Base-by-base conservation (phyloP, 768 basidiomycete species). In the Galerina marginata region DNA sequence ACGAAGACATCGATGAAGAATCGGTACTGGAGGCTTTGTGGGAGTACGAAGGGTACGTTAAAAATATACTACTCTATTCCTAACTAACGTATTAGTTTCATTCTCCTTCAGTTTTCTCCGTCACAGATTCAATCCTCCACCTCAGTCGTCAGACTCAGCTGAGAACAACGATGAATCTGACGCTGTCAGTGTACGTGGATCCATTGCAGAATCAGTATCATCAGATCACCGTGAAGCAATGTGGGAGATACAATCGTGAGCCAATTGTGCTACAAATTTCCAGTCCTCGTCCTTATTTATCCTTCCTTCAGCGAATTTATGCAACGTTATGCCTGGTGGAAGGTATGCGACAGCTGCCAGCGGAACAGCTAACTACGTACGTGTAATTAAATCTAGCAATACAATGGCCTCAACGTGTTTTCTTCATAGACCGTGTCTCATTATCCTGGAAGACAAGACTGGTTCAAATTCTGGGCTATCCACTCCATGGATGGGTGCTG, bases 391-490 rank as follows among this genome's bases (percentile, higher is more conserved):
- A 33, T 5, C 7, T 33, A 33, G 29, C 5, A 7, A 33, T 33
- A 33, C 4, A 33, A 33, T 33, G 4, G 29, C 29, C 29, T 33
- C 29, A 33, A 33, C 7, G 29, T 33, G 29, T 33, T 33, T 33
- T 33, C 29, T 33, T 16, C 58, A 15, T 37, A 95, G 92, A 72
- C 90, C 86, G 10, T 89, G 93, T 20, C 80, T 95, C 9, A 78
- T 94, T n/a, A 80, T 84, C 44, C 69, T 85, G 9, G 91, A 92
- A 23, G 84, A 87, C 16, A 81, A 83, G 59, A 67, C 77, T 7
- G 68, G 74, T 1, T 72, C 80, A 46, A 79, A 69, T 39, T 88
- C 89, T 25, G 83, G 90, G 23, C 69, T 86, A 9, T 85, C 80
- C 20, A 90, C 86, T 61, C 88, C 89, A 15, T 76, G 77, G 20